Evolutionary conservation across 805 yeast genomes (phyloP).

Genomic region (Candida mattraensis): DNA sequence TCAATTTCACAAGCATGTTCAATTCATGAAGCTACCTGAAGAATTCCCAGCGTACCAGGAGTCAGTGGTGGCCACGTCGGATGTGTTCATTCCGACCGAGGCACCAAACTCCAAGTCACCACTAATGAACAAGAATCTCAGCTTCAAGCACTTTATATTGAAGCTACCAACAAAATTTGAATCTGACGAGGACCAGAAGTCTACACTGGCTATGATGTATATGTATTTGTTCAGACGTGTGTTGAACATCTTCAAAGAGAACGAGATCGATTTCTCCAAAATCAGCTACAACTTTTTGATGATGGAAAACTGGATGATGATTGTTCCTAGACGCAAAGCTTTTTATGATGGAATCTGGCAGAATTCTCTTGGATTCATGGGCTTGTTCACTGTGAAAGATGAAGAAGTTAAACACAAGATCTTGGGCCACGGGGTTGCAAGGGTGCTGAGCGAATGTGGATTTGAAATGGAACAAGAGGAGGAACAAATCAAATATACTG

Average conservation of each 20-base stretch:
- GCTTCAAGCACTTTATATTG: slow-evolving; percentile 82
- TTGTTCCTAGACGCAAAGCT: slow-evolving; percentile 75
- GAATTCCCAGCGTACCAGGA: slow-evolving; percentile 61
- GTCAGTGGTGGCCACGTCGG: slow-evolving; percentile 40
- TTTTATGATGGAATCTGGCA: slow-evolving; percentile 58
- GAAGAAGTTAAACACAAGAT: slow-evolving; percentile 52
- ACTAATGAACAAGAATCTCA: slow-evolving; percentile 54
- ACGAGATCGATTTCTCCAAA: slow-evolving; percentile 36
- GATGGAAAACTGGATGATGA: slow-evolving; percentile 80
- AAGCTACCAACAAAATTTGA: slow-evolving; percentile 44
- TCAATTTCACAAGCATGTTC: slow-evolving; percentile 89
- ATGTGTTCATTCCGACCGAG: slow-evolving; percentile 55
- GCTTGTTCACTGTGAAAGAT: slow-evolving; percentile 74
- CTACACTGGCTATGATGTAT: slow-evolving; percentile 64
- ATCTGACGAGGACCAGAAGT: slow-evolving; percentile 45
- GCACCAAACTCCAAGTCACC: slow-evolving; percentile 48
- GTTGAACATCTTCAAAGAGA: slow-evolving; percentile 63
- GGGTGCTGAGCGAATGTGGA: slow-evolving; percentile 64
- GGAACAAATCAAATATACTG: slow-evolving; percentile 51
- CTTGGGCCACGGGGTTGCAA: slow-evolving; percentile 44
- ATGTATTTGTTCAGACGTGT: slow-evolving; percentile 70
- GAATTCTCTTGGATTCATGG: slow-evolving; percentile 80
- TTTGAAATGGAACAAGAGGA: slow-evolving; percentile 55
- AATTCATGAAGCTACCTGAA: slow-evolving; percentile 71
- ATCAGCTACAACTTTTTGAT: slow-evolving; percentile 79